Percentiles rank a stretch among this genome's conserved stretches.
phyloP scores from a whole-genome alignment of 768 basidiomycete genomes.

The Leccinum variicolor region DNA sequence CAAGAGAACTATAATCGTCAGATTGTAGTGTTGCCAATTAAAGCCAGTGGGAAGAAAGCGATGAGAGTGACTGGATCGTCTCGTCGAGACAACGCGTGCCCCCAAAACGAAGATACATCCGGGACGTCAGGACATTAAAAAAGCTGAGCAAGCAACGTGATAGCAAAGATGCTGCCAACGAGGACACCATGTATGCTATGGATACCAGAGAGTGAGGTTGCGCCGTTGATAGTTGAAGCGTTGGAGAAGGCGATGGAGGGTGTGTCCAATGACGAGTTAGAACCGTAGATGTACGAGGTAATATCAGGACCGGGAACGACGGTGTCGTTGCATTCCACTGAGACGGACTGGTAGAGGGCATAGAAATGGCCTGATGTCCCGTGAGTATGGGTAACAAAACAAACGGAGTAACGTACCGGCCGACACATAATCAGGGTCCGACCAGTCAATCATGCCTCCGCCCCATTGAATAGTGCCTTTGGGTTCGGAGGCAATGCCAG shows the following conservation, averaged over 20 bases:
- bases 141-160: conserved; percentile 16
- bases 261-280: conserved; percentile 48
- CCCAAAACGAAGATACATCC: background rate
- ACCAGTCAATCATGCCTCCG: conserved; percentile 81
- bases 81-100: background rate
- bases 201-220: conserved; percentile 6
- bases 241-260: conserved; percentile 62
- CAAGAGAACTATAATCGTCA: background rate
- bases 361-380: conserved; percentile 60
- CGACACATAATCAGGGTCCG: conserved; percentile 69
- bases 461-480: conserved; percentile 76
- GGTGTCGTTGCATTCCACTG: conserved; percentile 61
- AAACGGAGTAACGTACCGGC: conserved; percentile 41
- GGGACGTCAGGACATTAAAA: conserved; percentile 13
- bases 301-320: conserved; percentile 39
- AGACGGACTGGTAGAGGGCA: conserved; percentile 56
- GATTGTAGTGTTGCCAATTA: background rate
- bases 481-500: conserved; percentile 59
- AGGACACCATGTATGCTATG: conserved; percentile 12
- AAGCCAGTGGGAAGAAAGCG: background rate
- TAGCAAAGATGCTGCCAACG: conserved; percentile 10
- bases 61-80: background rate
- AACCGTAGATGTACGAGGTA: conserved; percentile 62
- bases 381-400: background rate
- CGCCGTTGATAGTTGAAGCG: conserved; percentile 48